Evolutionary conservation across 352 stramenopile species (phyloP).

Genomic region (Globisporangium paddicum): DNA sequence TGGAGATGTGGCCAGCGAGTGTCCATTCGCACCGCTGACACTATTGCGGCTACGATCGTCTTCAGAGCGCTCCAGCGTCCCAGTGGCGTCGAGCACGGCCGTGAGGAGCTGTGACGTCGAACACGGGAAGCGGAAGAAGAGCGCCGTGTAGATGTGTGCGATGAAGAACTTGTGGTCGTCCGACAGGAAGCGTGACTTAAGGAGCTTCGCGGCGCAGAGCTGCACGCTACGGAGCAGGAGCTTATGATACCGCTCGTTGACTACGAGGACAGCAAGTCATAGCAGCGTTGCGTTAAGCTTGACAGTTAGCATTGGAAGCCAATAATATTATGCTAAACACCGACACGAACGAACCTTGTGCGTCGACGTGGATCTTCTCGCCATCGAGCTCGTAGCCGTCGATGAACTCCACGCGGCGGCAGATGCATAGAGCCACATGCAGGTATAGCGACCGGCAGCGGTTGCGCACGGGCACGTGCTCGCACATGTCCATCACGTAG

Average conservation of each 20-base stretch:
- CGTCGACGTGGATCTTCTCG: constrained; percentile 43
- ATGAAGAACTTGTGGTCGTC: constrained; percentile 75
- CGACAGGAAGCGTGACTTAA: constrained; percentile 53
- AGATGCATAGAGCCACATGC: constrained; percentile 65
- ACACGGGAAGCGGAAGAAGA: constrained; percentile 72
- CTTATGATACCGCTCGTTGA: constrained; percentile 54
- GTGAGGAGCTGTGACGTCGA: constrained; percentile 37
- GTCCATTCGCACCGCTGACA: background rate
- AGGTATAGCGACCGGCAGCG: constrained; percentile 67
- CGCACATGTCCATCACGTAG: constrained; percentile 81
- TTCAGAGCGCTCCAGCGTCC: constrained; percentile 34
- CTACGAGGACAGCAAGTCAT: constrained; percentile 14
- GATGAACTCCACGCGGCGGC: constrained; percentile 76
- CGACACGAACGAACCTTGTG: constrained; percentile 19
- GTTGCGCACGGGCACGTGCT: constrained; percentile 69
- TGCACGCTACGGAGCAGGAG: constrained; percentile 54
- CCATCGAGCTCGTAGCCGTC: constrained; percentile 54
- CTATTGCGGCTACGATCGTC: background rate
- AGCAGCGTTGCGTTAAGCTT: background rate
- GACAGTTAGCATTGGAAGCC: background rate
- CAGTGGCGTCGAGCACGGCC: constrained; percentile 48
- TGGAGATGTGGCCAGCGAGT: constrained; percentile 1
- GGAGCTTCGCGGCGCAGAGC: constrained; percentile 60
- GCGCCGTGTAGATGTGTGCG: constrained; percentile 56
- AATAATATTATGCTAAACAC: background rate